Evolutionary conservation across 2,329 filamentous ascomycete species (phyloP), one percentile per base, ranked within the genome.

Genomic region (Cladophialophora immunda): DNA sequence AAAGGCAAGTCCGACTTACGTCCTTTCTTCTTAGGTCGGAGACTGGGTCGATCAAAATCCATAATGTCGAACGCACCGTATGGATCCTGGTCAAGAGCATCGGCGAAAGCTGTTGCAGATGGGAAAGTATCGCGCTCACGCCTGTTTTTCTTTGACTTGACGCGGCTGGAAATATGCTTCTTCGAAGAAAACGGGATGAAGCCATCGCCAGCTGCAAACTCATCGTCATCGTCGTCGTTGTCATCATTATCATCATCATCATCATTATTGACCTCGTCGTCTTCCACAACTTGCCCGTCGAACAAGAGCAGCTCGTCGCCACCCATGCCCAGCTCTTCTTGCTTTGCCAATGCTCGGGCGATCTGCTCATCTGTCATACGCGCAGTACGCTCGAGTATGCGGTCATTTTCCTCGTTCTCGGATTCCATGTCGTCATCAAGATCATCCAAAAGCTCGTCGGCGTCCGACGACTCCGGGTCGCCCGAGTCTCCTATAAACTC

Each of bases 51-150:
- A 17, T 91, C 86, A 79, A 91, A 92, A 74, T 97, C 92, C 90
- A 95, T 94, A 53, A 96, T 82, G 74, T 97, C 93, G 70, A 97
- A 90, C 8, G 88, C 91, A 67, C 90, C 88, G 68, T 88, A 86
- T 1, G 86, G 85, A 70, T 87, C 84, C 68, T 81, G 78, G n/a
- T 88, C 85, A 2, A 89, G 78, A 0, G 83, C 82, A 74, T 88
- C 86, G 2, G 85, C 86, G 72, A 89, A 83, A 17, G 83, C 80
- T 54, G 81, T 81, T 5, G 86, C 87, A 41, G 83, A 82, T 17
- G 85, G 84, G 72, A 87, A 89, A 41, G 73, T 75, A 25, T 77
- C 76, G 50, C 71, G 71, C 58, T 72, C 69, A 41, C 73, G 65
- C 52, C 67, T 69, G 60, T 70, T 74, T 70, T 53, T 70, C 65